Conservation (phyloP, 768 basidiomycete genomes). For the Sutorius australiensis region DNA sequence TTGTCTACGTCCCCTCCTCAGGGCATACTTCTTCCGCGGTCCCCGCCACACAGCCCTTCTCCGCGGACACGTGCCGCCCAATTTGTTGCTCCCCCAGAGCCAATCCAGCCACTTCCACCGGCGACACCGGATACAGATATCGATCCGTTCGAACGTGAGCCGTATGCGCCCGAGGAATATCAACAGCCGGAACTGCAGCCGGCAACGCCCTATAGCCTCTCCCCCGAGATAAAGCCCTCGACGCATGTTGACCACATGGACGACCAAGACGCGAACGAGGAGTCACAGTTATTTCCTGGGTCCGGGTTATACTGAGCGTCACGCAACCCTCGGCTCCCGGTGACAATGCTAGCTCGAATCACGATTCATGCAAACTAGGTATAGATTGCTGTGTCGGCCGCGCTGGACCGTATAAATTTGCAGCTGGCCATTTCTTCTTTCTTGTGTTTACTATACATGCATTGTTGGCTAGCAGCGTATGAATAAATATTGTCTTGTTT, state of each 20-base stretch:
- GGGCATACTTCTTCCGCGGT: slow-evolving; percentile 9
- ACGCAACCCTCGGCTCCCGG: too few relatives aligned
- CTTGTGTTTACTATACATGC: slow-evolving; percentile 23
- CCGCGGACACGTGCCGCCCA: slow-evolving; percentile 6
- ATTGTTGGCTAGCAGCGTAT: background rate
- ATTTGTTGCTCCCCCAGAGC: slow-evolving; percentile 8
- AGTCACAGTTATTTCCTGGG: slow-evolving; percentile 41
- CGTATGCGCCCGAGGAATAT: slow-evolving; percentile 23
- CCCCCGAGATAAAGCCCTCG: slow-evolving; percentile 15
- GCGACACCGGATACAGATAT: slow-evolving; percentile 30
- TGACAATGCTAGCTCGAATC: background rate
- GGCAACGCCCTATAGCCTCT: slow-evolving; percentile 28
- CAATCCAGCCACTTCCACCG: slow-evolving; percentile 14
- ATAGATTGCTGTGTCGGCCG: slow-evolving; percentile 13
- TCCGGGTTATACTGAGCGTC: slow-evolving; percentile 38
- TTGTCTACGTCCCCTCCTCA: slow-evolving; percentile 13
- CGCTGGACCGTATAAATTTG: slow-evolving; percentile 8
- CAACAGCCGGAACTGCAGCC: slow-evolving; percentile 9
- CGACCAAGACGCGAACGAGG: slow-evolving; percentile 26
- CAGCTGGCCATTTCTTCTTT: slow-evolving; percentile 7
- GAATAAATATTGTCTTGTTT: background rate
- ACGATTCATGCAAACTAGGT: slow-evolving; percentile 1
- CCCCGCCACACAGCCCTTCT: slow-evolving; percentile 1
- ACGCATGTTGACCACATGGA: slow-evolving; percentile 14
- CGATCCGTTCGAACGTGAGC: slow-evolving; percentile 32